phyloP scores from a whole-genome alignment of 441 rosid genomes.

The Pelargonium cotyledonis region DNA sequence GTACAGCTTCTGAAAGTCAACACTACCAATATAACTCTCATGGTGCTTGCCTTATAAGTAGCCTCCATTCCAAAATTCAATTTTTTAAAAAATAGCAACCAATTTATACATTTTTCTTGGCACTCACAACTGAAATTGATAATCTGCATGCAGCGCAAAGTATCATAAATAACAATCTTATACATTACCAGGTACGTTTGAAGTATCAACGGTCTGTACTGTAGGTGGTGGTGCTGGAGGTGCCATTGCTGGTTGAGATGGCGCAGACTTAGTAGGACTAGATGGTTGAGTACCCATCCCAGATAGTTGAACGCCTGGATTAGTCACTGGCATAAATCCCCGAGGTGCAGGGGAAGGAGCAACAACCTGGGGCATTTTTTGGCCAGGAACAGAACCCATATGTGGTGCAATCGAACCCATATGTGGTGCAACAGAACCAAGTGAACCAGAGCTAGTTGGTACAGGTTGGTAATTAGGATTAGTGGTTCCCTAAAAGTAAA shows the following conservation, averaged over 20 bases:
- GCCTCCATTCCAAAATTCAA: no score
- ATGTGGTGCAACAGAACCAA: constrained; percentile 23
- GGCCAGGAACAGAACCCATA: constrained; percentile 47
- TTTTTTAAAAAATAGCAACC: background rate
- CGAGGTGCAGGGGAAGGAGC: constrained; percentile 48
- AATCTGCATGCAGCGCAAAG: background rate
- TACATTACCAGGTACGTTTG: constrained; percentile 77
- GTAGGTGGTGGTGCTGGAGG: constrained; percentile 89
- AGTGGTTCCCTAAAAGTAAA: constrained; percentile 47
- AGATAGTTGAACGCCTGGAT: constrained; percentile 61
- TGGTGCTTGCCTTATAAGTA: no score
- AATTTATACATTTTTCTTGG: background rate
- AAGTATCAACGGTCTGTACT: constrained; percentile 79
- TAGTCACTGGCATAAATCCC: constrained; percentile 64
- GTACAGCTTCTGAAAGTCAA: no score
- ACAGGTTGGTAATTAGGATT: constrained; percentile 46
- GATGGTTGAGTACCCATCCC: constrained; percentile 64
- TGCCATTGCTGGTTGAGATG: constrained; percentile 46
- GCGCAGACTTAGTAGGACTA: constrained; percentile 55
- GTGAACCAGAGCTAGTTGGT: constrained; percentile 48
- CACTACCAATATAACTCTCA: no score
- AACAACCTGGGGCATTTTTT: constrained; percentile 48
- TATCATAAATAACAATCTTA: background rate
- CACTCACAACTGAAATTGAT: background rate
- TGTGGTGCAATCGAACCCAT: constrained; percentile 39